These are phyloP conservation scores for Sodiomyces alkalinus DNA, from an alignment of 2,329 filamentous ascomycete species.

Conservation along the genomic window DNA sequence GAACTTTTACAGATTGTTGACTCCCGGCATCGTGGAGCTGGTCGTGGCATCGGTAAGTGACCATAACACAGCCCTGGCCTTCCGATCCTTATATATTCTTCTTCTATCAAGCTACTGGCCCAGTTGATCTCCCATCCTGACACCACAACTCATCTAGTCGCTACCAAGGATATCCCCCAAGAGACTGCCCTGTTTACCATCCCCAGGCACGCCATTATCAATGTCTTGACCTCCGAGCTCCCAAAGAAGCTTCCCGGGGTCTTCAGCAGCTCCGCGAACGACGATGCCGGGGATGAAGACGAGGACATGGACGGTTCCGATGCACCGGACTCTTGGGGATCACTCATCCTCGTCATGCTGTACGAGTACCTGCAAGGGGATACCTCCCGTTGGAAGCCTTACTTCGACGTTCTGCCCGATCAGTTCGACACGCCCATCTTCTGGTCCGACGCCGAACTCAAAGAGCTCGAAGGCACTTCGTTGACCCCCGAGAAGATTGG, in stretches of 20 bases:
- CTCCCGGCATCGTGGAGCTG: conserved; percentile 31
- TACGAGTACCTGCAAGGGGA: conserved; percentile 51
- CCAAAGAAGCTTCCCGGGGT: conserved; percentile 38
- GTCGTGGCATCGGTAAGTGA: conserved; percentile 37
- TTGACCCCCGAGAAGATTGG: conserved; percentile 60
- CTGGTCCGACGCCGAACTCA: conserved; percentile 58
- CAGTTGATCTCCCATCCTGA: conserved; percentile 6
- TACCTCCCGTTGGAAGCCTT: conserved; percentile 58
- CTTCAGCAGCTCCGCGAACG: conserved; percentile 24
- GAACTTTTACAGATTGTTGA: conserved; percentile 34
- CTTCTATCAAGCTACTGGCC: too few relatives aligned
- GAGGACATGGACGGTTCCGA: conserved; percentile 18
- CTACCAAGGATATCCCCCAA: conserved; percentile 50
- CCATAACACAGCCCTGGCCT: neutral
- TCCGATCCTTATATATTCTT: neutral
- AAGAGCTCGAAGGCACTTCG: conserved; percentile 60
- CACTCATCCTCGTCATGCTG: conserved; percentile 62
- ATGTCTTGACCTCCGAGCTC: conserved; percentile 55
- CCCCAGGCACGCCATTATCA: conserved; percentile 57
- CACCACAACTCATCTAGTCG: conserved; percentile 43
- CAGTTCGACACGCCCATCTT: conserved; percentile 82
- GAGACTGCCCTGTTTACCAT: conserved; percentile 72
- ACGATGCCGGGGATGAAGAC: too few relatives aligned
- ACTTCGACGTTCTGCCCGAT: conserved; percentile 59
- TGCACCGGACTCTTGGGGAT: conserved; percentile 37